Evolutionary conservation across 257 asterid genomes (phyloP), one percentile per base, ranked within the genome.

Genomic region (Cordia subcordata): DNA sequence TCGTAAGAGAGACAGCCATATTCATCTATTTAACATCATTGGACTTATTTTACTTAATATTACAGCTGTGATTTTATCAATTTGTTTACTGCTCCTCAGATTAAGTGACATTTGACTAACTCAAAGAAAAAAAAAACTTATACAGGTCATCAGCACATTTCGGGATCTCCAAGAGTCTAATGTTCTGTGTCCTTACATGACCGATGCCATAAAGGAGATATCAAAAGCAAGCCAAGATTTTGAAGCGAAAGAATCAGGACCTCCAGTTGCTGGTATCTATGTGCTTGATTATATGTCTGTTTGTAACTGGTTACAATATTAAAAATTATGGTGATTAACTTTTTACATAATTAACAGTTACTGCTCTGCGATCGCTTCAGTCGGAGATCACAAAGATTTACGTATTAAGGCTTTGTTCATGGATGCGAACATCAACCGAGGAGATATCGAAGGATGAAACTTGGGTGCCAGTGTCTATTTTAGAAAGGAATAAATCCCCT

Each of bases 401-500:
- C 71, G 79, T 86, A 75, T 65, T 79, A 66, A 85, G 97, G 86
- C 87, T 92, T 39, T 86, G 99, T 81, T 84, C 97, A 23, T 92
- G 97, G 99, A 92, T 92, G 96, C 88, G 94, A 46, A 69, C 84
- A 64, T 81, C 95, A 62, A 77, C 90, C 50, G 95, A 88, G 62
- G 95, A 86, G 79, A 79, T 92, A 77, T 77, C 94, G n/a, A 86
- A 79, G 68, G 89, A 83, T 59, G 99, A 92, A 72, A 67, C 96
- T 51, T 92, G 96, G 96, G 71, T 92, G 32, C 86, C 96, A 4
- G 95, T 92, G 58, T 92, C 99, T 60, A 76, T 84, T 66, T 75
- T 92, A 74, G 96, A 92, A 74, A 88, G 97, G 79, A 92, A 92
- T 74, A 86, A 86, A 72, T 92, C 99, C 22, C 95, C 95, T 9